Base-by-base conservation (phyloP, 139 green algal genomes). In the Raphidocelis subcapitata region DNA sequence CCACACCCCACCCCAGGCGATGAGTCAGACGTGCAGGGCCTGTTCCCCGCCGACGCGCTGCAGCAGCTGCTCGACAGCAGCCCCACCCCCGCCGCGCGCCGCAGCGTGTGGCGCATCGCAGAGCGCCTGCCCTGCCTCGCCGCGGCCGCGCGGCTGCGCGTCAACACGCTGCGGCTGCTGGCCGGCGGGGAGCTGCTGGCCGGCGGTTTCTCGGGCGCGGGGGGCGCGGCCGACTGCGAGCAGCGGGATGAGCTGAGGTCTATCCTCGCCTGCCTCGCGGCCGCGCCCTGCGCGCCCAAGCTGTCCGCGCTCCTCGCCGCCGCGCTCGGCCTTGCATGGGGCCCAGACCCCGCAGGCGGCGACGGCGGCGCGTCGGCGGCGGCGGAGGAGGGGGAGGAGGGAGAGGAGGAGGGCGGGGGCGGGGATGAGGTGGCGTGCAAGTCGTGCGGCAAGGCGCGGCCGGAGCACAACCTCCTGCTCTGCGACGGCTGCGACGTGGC, bases 401-500 rank as follows among this genome's bases (percentile, higher is more conserved):
- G 37, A 28, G 46, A 62, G 16, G 60, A 69, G 23, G 60, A 55
- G 18, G 63, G 4, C 5, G 63, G 41, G 10, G 59, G 63, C 41
- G 46, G 51, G 41, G 60, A 69, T 63, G 70, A 32, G 52, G 61
- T 23, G 62, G 52, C 35, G 52, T 84, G 72, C 62, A n/a, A 26
- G 8, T 55, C 73, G 21, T 84, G 76, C 54, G 75, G 72, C n/a
- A 10, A 65, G 2, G 37, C 54, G 0, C 24, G 82, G 56, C 81
- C 76, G 16, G 73, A 70, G 3, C 55, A 84, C 31, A 83, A 36
- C 33, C 60, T 89, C 72, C 72, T 89, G 51, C 67, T 89, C 41
- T 89, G 84, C 69, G 84, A 89, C 49, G 84, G 84, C 44, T 89
- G 84, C 54, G 79, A 86, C 32, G 62, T 20, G 0, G 78, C 62